These are phyloP conservation scores for Scedosporium aurantiacum DNA, from an alignment of 2,329 filamentous ascomycete genomes.

Conservation along the genomic window DNA sequence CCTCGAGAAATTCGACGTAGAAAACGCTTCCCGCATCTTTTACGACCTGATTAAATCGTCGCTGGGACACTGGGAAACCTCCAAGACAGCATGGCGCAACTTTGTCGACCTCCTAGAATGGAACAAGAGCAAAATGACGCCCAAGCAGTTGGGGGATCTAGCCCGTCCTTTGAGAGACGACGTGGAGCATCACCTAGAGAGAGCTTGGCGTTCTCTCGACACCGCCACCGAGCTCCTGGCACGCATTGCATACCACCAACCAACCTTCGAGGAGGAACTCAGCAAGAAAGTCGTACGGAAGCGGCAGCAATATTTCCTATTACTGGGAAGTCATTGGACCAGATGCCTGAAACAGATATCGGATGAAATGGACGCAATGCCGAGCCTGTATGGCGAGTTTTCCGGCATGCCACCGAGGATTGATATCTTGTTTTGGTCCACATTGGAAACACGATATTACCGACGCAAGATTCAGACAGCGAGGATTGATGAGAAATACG, in stretches of 20 bases:
- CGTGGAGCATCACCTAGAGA: background rate
- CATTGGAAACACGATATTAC: background rate
- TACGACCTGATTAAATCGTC: background rate
- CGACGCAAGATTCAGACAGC: background rate
- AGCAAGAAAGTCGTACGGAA: background rate
- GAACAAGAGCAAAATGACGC: background rate
- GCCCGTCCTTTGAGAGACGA: background rate
- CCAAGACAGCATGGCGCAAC: background rate
- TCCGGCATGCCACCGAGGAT: background rate
- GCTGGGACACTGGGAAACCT: background rate
- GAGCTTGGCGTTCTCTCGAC: background rate
- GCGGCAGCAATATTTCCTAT: background rate
- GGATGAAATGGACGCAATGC: background rate
- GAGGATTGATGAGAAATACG: background rate
- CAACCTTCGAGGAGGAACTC: background rate
- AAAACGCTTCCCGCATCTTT: background rate
- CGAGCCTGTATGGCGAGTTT: background rate
- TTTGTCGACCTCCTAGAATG: background rate
- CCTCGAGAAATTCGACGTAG: background rate
- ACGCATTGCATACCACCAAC: background rate
- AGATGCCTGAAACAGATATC: background rate
- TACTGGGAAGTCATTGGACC: background rate
- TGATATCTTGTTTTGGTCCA: background rate
- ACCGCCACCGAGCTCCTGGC: background rate
- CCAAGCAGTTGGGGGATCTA: background rate